Base-by-base conservation (phyloP, 78 protist species). In the Dictyostelium capitatum region DNA sequence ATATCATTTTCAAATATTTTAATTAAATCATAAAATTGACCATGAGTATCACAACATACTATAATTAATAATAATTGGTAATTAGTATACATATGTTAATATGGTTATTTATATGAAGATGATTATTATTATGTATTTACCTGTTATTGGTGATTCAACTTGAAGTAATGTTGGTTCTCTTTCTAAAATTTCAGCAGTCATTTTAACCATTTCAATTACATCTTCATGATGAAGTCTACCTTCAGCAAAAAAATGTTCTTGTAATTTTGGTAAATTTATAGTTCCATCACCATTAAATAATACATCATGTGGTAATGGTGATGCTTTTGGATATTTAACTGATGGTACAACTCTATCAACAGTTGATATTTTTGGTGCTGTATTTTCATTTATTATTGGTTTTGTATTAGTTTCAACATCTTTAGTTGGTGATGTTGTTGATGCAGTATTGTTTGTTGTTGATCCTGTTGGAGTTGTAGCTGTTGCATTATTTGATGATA, bases 31-130 rank as follows among this genome's bases (percentile, higher is more conserved):
- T 95, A 98, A 82, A 89, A 98, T 79, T 97, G 98, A 51, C 98
- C 99, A 87, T 97, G 99, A 10, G 95, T 73, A 70, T 98, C 99
- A 17, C 99, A 98, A 83, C 97, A 96, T 20, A 97, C 98, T 92
- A 82, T 50, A 51, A 78, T 96, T 30, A 6, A 23, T 41, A 96
- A 11, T 50, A n/a, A 28, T 12, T 50, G 3, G 0, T 51, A 11
- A 11, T 70, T 70, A 51, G 4, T 59, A 19, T 53, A n/a, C n/a
- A n/a, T 15, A 53, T 51, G 51, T 30, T 23, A n/a, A 4, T 56
- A 17, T n/a, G 15, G 19, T 30, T 30, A 10, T 20, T 37, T 25
- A 57, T 53, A 57, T 6, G 23, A 23, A n/a, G 19, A 56, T 56
- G 15, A 25, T 9, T 12, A 65, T 28, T 8, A 65, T 12, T 3